Conservation (phyloP, 2,329 filamentous ascomycete species). For the Alternaria arborescens region DNA sequence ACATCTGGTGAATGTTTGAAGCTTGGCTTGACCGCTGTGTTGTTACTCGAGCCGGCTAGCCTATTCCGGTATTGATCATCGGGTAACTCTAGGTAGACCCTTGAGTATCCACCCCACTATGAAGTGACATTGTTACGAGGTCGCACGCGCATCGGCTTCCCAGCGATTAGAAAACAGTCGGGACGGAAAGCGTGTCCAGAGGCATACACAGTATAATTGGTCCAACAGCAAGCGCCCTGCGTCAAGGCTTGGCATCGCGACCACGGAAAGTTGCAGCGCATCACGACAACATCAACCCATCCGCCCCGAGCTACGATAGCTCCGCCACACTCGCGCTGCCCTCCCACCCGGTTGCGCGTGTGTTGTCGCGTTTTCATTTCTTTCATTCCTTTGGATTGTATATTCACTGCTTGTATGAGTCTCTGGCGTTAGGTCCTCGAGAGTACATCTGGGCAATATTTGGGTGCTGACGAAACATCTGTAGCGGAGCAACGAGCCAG, state of each 20-base stretch:
- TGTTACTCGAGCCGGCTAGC: conserved; percentile 12
- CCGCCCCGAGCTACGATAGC: conserved; percentile 23
- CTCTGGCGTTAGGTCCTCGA: conserved; percentile 42
- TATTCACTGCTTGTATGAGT: conserved; percentile 49
- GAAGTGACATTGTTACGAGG: conserved; percentile 2
- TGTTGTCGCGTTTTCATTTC: conserved; percentile 41
- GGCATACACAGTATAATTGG: conserved; percentile 13
- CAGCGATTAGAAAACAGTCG: neutral
- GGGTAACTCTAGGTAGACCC: conserved; percentile 5
- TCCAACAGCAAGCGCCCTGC: conserved; percentile 22
- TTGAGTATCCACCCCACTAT: conserved; percentile 13
- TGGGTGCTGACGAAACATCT: conserved; percentile 21
- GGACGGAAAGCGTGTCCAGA: neutral
- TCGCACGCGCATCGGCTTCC: neutral
- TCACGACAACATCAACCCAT: conserved; percentile 25
- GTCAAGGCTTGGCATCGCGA: conserved; percentile 25
- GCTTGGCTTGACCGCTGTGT: conserved; percentile 9
- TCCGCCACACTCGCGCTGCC: conserved; percentile 31
- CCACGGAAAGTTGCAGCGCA: conserved; percentile 23
- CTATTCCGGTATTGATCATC: conserved; percentile 7
- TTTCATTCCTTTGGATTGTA: conserved; percentile 52
- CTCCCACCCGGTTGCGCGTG: conserved; percentile 35
- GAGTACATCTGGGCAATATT: conserved; percentile 25
- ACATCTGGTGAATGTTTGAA: neutral
- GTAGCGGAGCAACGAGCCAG: conserved; percentile 13